Base-by-base conservation (phyloP, 768 basidiomycete species). In the Mycena metata region DNA sequence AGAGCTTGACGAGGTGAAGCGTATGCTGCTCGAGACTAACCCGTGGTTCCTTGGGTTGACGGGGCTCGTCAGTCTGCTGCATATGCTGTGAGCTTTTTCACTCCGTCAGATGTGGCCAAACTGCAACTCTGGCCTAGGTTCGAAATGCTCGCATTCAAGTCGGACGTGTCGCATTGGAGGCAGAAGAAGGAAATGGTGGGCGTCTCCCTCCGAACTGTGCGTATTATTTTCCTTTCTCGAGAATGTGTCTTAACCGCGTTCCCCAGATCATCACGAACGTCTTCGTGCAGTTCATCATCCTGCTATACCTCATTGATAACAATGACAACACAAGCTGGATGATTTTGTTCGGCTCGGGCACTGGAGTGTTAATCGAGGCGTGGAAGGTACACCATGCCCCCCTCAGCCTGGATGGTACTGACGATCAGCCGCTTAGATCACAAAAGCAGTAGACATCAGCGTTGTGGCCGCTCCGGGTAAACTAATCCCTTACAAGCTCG, bases 311-410 rank as follows among this genome's bases (percentile, higher is more conserved):
- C 73, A 90, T 96, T 73, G 96, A 98, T 82, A 96, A 96, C 78
- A 95, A 94, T 73, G 91, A 94, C 60, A 94, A 98, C 77, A 99
- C 97, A 35, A 95, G 92, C 74, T 97, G 95, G 92, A 98, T 98
- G 95, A 98, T 99, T 78, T 86, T 98, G 26, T 87, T 96, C 78
- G 91, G 93, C 5, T 94, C 93, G 62, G 94, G 93, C 12, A 87
- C 90, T 77, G 93, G 94, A 47, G 86, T 94, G 47, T 72, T 94
- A 35, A 89, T 95, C 64, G 97, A 98, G 80, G 96, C 94, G 2
- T 98, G 96, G 96, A 98, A 98, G 91, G 92, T 90, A 66, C 82
- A 72, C 61, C 30, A 64, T 50, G 58, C 9, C 66, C 59, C 15
- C 41, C n/a, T 15, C 13, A 55, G 13, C 41, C 30, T 52, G 59